A percentile compares a stretch with the other conserved stretches of the same genome.
These are phyloP conservation scores for Suillus sp. DNA, from an alignment of 768 basidiomycete genomes.

Conservation along the genomic window DNA sequence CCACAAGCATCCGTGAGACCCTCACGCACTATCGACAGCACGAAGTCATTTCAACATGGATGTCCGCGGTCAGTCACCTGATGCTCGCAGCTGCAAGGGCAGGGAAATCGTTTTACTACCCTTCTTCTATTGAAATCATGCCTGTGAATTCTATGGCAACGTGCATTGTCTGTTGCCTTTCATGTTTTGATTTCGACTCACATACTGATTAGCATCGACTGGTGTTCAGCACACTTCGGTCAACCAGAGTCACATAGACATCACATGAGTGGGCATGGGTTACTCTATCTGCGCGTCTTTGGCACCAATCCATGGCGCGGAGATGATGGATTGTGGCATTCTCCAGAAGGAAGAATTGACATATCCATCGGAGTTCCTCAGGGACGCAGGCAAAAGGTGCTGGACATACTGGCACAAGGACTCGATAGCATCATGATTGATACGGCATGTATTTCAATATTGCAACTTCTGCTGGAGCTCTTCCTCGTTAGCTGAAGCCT, in stretches of 20 bases:
- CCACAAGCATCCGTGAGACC: constrained; percentile 20
- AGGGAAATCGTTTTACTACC: constrained; percentile 19
- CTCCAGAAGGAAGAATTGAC: constrained; percentile 22
- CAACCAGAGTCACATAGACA: constrained; percentile 20
- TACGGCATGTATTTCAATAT: not conserved
- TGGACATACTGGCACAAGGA: constrained; percentile 20
- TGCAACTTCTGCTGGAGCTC: not conserved
- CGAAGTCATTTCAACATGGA: constrained; percentile 21
- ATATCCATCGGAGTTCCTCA: constrained; percentile 26
- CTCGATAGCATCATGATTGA: not conserved
- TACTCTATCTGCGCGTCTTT: constrained; percentile 27
- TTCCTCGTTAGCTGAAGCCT: not conserved
- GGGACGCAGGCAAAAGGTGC: constrained; percentile 22
- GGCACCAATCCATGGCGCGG: constrained; percentile 26
- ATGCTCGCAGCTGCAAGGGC: constrained; percentile 25
- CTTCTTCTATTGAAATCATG: constrained; percentile 11
- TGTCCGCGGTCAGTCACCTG: constrained; percentile 18
- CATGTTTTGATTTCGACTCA: not conserved
- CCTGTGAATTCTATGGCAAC: constrained; percentile 25
- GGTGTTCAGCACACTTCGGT: constrained; percentile 26
- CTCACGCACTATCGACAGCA: constrained; percentile 19
- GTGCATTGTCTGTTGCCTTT: constrained; percentile 16
- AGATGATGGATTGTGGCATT: constrained; percentile 16
- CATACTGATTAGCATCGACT: constrained; percentile 21
- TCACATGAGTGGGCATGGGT: constrained; percentile 17